Conservation (phyloP, 495 filamentous ascomycete species). For the Penicillium canariense region DNA sequence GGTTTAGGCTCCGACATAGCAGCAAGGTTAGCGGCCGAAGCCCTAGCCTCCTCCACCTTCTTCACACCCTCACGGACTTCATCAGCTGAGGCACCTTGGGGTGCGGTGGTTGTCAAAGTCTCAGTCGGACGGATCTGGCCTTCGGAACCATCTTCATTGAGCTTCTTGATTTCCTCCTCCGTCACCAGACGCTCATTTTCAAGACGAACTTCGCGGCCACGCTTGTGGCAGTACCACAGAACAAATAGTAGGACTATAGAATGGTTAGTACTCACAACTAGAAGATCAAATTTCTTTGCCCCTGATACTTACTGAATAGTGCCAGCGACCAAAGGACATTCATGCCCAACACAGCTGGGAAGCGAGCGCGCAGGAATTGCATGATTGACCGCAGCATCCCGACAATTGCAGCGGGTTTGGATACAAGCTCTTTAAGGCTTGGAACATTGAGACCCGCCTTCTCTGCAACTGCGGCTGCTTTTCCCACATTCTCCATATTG, state of each 20-base stretch:
- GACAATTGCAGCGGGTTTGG: constrained; percentile 78
- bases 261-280: not conserved
- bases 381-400: constrained; percentile 82
- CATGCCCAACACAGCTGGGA: constrained; percentile 79
- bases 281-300: not conserved
- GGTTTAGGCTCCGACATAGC: constrained; percentile 5
- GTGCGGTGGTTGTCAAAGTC: constrained; percentile 46
- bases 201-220: constrained; percentile 78
- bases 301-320: constrained; percentile 64
- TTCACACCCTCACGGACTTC: constrained; percentile 44
- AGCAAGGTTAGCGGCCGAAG: constrained; percentile 13
- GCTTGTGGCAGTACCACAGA: constrained; percentile 96
- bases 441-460: constrained; percentile 54
- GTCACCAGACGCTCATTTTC: constrained; percentile 64
- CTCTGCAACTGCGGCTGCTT: constrained; percentile 48
- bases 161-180: constrained; percentile 44
- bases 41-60: constrained; percentile 37
- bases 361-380: constrained; percentile 76
- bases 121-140: constrained; percentile 39
- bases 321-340: constrained; percentile 86
- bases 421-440: constrained; percentile 74
- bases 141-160: constrained; percentile 37
- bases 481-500: constrained; percentile 51
- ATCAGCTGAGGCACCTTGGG: constrained; percentile 40
- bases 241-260: constrained; percentile 78